phyloP scores from a whole-genome alignment of 257 asterid genomes.

The Scutellaria barbata region DNA sequence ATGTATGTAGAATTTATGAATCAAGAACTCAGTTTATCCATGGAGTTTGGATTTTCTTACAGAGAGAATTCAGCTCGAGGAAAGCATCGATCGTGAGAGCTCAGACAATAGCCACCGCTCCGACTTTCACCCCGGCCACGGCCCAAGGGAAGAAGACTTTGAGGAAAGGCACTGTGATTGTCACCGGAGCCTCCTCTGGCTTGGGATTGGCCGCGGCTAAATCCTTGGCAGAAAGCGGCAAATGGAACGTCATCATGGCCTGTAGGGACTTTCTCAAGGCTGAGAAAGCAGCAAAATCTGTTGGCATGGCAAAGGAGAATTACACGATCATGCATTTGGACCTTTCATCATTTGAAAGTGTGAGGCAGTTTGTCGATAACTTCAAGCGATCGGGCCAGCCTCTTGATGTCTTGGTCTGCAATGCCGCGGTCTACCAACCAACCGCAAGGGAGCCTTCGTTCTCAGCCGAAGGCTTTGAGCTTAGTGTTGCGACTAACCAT shows the following conservation, averaged over 20 bases:
- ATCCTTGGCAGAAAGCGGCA: constrained; percentile 77
- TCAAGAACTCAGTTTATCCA: constrained; percentile 1
- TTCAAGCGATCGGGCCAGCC: constrained; percentile 66
- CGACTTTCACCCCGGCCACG: constrained; percentile 52
- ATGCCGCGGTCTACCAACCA: constrained; percentile 87
- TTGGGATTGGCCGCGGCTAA: constrained; percentile 89
- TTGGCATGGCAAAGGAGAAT: constrained; percentile 72
- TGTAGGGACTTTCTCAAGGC: constrained; percentile 90
- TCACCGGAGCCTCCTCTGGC: constrained; percentile 93
- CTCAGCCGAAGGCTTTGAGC: constrained; percentile 90
- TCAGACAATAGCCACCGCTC: constrained; percentile 62
- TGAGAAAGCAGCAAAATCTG: constrained; percentile 78
- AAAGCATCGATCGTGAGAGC: constrained; percentile 46
- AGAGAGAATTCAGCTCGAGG: constrained; percentile 49
- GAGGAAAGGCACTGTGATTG: constrained; percentile 67
- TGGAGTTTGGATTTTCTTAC: constrained; percentile 17
- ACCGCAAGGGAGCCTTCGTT: constrained; percentile 81
- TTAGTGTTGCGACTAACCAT: constrained; percentile 91
- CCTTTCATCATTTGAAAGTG: constrained; percentile 84
- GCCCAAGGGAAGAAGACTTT: constrained; percentile 69
- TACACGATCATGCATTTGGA: constrained; percentile 87
- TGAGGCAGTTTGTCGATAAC: constrained; percentile 76
- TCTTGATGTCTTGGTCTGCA: constrained; percentile 82
- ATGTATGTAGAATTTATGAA: not conserved
- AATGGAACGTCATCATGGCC: constrained; percentile 92